phyloP scores from a whole-genome alignment of 345 rosid genomes.

The Cochlearia excelsa region DNA sequence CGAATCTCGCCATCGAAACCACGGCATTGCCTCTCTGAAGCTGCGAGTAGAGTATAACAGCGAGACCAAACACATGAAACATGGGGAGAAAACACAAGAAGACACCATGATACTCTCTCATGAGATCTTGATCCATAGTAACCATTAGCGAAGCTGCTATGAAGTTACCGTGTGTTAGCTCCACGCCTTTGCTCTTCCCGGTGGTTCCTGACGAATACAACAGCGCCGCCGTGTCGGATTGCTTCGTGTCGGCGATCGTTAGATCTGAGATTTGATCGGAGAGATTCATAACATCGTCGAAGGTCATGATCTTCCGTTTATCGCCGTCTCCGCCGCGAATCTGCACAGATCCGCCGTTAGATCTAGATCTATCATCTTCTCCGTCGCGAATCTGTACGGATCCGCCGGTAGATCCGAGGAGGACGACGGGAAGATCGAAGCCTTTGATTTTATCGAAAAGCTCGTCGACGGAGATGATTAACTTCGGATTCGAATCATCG shows the following conservation, averaged over 20 bases:
- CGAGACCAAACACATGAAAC: constrained; percentile 87
- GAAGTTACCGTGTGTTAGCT: constrained; percentile 72
- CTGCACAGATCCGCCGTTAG: constrained; percentile 25
- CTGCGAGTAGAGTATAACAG: constrained; percentile 48
- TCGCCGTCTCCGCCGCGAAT: background rate
- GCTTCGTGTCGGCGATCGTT: constrained; percentile 46
- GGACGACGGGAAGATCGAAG: constrained; percentile 55
- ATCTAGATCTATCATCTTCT: constrained; percentile 2
- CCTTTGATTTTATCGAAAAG: constrained; percentile 58
- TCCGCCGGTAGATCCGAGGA: constrained; percentile 43
- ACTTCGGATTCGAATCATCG: constrained; percentile 64
- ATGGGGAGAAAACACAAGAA: constrained; percentile 73
- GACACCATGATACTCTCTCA: constrained; percentile 48
- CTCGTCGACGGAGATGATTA: constrained; percentile 56
- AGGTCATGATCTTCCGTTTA: constrained; percentile 36
- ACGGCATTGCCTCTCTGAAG: constrained; percentile 61
- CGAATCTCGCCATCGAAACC: constrained; percentile 68
- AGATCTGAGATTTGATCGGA: constrained; percentile 46
- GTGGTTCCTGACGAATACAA: constrained; percentile 93
- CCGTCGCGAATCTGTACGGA: constrained; percentile 13
- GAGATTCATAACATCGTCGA: constrained; percentile 47
- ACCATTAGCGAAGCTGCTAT: constrained; percentile 60
- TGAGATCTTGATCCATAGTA: constrained; percentile 50
- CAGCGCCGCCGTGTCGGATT: constrained; percentile 61
- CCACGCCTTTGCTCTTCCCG: constrained; percentile 80